Conservation (phyloP, 2,329 filamentous ascomycete genomes). For the Colletotrichum sp. region DNA sequence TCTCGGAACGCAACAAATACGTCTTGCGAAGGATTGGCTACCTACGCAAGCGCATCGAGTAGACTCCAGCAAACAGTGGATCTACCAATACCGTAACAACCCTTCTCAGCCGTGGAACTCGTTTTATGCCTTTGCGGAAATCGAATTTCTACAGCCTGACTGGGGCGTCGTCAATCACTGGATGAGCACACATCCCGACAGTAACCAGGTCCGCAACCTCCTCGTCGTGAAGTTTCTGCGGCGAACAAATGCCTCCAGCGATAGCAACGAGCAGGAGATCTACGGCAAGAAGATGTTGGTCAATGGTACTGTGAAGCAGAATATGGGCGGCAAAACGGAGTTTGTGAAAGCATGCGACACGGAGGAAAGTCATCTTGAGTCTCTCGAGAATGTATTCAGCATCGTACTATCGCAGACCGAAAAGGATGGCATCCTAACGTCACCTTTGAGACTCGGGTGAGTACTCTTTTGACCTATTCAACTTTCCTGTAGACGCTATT, state of each 20-base stretch:
- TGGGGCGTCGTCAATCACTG: conserved; percentile 65
- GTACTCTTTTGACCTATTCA: background rate
- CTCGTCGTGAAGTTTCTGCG: conserved; percentile 61
- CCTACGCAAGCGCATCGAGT: conserved; percentile 44
- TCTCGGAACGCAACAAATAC: conserved; percentile 60
- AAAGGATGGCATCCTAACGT: background rate
- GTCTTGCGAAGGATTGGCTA: conserved; percentile 55
- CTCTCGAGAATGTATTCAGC: conserved; percentile 42
- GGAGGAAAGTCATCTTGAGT: conserved; percentile 59
- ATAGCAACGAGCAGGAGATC: conserved; percentile 40
- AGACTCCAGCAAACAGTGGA: conserved; percentile 58
- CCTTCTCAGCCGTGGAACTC: conserved; percentile 57
- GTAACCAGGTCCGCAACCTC: conserved; percentile 59
- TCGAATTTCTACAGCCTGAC: conserved; percentile 66
- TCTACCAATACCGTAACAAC: conserved; percentile 64
- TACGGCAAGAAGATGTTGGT: conserved; percentile 59
- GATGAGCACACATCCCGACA: conserved; percentile 52
- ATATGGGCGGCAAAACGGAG: conserved; percentile 53
- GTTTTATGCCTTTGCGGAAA: conserved; percentile 69
- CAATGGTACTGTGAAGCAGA: conserved; percentile 57
- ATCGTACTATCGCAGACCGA: background rate
- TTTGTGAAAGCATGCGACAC: conserved; percentile 49
- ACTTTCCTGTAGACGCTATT: background rate
- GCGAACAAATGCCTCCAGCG: conserved; percentile 40
- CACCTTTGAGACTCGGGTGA: background rate